phyloP scores from a whole-genome alignment of 2,329 filamentous ascomycete species.

The Decorospora gaudefroyi region DNA sequence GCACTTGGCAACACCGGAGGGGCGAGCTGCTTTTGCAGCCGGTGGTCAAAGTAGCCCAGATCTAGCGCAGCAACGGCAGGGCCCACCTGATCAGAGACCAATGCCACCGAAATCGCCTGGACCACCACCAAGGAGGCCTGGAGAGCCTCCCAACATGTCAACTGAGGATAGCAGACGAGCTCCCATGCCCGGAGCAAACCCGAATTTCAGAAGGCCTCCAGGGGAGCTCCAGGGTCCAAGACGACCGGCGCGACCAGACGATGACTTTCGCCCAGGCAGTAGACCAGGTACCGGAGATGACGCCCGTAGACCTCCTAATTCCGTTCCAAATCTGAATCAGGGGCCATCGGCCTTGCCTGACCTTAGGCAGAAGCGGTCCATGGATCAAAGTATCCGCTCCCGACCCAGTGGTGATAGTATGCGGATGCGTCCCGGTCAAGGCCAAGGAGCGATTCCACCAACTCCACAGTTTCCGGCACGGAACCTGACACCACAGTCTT shows the following conservation, averaged over 20 bases:
- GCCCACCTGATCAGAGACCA: conserved; percentile 23
- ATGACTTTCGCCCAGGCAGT: conserved; percentile 22
- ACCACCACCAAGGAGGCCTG: conserved; percentile 27
- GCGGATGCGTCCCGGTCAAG: conserved; percentile 37
- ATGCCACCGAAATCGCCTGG: conserved; percentile 31
- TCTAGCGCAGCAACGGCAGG: conserved; percentile 20
- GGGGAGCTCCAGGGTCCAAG: conserved; percentile 27
- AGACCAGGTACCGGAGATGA: conserved; percentile 40
- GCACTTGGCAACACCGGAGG: conserved; percentile 38
- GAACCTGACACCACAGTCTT: conserved; percentile 49
- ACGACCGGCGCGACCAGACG: conserved; percentile 28
- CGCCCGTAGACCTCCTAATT: conserved; percentile 32
- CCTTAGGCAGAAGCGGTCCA: conserved; percentile 40
- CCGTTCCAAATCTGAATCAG: conserved; percentile 24
- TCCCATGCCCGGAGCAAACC: conserved; percentile 17
- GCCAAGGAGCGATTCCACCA: conserved; percentile 38
- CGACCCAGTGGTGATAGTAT: conserved; percentile 46
- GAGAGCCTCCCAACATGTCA: conserved; percentile 18
- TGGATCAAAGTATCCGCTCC: conserved; percentile 42
- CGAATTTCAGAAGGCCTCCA: conserved; percentile 31
- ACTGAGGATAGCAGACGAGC: conserved; percentile 25
- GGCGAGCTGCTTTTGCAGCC: conserved; percentile 24
- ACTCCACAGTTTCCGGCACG: conserved; percentile 37
- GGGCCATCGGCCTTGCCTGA: conserved; percentile 35
- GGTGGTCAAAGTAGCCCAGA: conserved; percentile 13